A percentile compares a stretch with the other conserved stretches of the same genome.
These are phyloP conservation scores for Cryptococcus sp. DNA, from an alignment of 1,284 basidiomycete genomes.

Conservation along the genomic window DNA sequence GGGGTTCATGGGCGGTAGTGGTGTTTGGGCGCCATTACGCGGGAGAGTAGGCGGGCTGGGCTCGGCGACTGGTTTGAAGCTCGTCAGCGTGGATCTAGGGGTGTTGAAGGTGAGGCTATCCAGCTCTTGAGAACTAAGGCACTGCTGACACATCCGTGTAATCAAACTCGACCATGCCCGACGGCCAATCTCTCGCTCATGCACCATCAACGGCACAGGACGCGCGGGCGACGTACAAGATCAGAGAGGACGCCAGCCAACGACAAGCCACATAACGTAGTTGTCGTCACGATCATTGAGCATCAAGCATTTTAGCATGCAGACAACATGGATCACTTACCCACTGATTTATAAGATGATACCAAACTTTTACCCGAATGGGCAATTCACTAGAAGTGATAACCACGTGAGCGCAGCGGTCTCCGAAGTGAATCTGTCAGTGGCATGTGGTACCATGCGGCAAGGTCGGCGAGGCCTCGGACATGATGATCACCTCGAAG, in stretches of 20 bases:
- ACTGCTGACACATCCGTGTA: too few relatives aligned
- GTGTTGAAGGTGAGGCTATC: slow-evolving; percentile 24
- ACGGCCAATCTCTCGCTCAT: too few relatives aligned
- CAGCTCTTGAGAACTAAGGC: too few relatives aligned
- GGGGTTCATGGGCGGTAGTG: slow-evolving; percentile 40
- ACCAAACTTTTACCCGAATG: too few relatives aligned
- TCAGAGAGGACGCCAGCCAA: slow-evolving; percentile 34
- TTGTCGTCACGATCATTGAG: neutral
- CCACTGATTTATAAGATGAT: slow-evolving; percentile 6
- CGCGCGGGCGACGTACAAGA: slow-evolving; percentile 41
- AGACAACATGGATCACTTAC: neutral
- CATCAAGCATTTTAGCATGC: neutral
- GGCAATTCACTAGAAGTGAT: too few relatives aligned
- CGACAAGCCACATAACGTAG: slow-evolving; percentile 9
- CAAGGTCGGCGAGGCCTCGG: too few relatives aligned
- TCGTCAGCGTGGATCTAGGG: slow-evolving; percentile 28
- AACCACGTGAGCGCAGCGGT: too few relatives aligned
- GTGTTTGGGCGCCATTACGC: slow-evolving; percentile 36
- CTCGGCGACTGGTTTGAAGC: slow-evolving; percentile 17
- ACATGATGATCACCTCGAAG: too few relatives aligned
- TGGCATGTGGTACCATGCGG: too few relatives aligned
- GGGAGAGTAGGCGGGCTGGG: slow-evolving; percentile 24
- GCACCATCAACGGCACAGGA: slow-evolving; percentile 10
- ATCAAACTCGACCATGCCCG: too few relatives aligned
- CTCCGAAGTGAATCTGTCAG: too few relatives aligned